Evolutionary conservation across 116 monocot genomes (phyloP).

Genomic region (Trichopus zeylanicus): DNA sequence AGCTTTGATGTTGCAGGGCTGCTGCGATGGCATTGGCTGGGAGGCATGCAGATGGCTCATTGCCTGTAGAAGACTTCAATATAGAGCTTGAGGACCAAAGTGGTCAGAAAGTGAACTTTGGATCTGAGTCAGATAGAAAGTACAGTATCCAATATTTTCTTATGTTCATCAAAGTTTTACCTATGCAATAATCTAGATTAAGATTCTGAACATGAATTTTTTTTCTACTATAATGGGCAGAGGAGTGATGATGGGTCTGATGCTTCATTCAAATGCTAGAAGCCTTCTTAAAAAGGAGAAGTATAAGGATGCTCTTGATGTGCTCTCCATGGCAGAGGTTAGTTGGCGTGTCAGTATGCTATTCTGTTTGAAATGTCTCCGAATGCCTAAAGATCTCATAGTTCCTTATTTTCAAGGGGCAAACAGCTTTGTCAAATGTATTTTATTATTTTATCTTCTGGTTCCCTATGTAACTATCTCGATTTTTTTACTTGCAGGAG

Average conservation of each 20-base stretch:
- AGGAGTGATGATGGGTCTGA: conserved; percentile 85
- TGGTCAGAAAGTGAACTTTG: conserved; percentile 71
- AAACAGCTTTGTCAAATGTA: neutral
- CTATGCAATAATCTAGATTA: neutral
- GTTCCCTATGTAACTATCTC: neutral
- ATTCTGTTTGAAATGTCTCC: neutral
- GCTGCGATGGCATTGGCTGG: conserved; percentile 58
- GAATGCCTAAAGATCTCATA: neutral
- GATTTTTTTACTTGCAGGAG: conserved; percentile 43
- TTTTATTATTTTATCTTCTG: neutral
- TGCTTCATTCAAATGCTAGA: conserved; percentile 86
- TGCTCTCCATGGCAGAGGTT: conserved; percentile 90
- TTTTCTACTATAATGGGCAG: conserved; percentile 18
- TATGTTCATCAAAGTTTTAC: neutral
- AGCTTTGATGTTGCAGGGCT: conserved; percentile 32
- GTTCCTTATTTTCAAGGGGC: neutral
- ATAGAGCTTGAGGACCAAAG: conserved; percentile 92
- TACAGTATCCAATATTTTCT: conserved; percentile 15
- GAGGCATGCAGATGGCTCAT: conserved; percentile 70
- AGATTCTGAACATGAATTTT: neutral
- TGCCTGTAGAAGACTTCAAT: conserved; percentile 79
- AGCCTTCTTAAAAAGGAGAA: conserved; percentile 57
- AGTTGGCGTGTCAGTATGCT: neutral
- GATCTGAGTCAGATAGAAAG: conserved; percentile 73
- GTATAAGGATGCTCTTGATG: conserved; percentile 81